Conservation (phyloP, 495 filamentous ascomycete species). For the Podospora pseudopauciseta region DNA sequence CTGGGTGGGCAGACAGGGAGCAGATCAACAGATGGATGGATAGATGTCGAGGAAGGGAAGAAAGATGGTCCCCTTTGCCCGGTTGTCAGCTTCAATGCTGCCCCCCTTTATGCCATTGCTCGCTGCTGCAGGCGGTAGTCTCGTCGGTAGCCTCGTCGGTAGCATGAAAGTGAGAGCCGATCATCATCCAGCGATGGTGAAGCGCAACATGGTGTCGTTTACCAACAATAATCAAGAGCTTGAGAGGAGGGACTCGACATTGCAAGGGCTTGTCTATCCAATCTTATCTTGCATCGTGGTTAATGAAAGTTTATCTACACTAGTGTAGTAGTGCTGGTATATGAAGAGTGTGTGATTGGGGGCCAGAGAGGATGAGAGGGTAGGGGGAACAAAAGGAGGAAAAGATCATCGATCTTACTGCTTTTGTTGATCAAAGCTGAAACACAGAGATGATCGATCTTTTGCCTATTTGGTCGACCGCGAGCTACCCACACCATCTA, state of each 20-base stretch:
- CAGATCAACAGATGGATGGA: background rate
- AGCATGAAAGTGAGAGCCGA: background rate
- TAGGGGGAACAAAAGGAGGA: background rate
- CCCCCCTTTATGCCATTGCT: background rate
- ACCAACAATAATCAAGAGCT: background rate
- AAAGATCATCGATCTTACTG: background rate
- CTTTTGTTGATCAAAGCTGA: background rate
- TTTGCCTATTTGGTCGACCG: background rate
- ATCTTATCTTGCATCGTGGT: background rate
- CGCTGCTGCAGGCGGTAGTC: background rate
- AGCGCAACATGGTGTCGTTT: background rate
- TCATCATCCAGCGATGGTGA: background rate
- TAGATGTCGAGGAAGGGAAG: background rate
- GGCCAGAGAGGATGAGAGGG: background rate
- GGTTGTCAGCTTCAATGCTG: background rate
- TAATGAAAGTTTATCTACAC: background rate
- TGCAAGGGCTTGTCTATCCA: background rate
- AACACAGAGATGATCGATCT: background rate
- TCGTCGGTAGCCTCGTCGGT: too few relatives aligned
- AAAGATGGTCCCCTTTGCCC: background rate
- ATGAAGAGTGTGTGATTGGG: background rate
- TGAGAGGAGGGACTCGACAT: background rate
- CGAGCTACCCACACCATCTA: background rate
- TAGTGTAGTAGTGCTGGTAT: background rate
- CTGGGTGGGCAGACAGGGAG: background rate